These are phyloP conservation scores for Nakataea oryzae DNA, from an alignment of 2,329 filamentous ascomycete genomes.

Conservation along the genomic window DNA sequence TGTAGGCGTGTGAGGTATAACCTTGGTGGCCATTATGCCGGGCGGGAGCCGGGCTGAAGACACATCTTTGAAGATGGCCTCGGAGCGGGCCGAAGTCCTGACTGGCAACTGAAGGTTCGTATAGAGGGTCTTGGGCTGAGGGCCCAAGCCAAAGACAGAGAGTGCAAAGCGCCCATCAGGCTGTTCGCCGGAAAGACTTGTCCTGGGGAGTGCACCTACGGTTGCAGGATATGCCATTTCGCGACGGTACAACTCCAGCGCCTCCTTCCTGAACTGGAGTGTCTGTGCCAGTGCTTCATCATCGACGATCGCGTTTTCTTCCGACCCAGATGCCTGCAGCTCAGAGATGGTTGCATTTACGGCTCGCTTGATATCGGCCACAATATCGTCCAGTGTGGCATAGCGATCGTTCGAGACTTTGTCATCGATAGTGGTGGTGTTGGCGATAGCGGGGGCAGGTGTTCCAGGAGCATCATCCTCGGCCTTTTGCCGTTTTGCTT, in stretches of 20 bases:
- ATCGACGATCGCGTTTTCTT: conserved; percentile 15
- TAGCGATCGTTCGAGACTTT: conserved; percentile 43
- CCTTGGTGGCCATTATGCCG: conserved; percentile 60
- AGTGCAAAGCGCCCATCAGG: conserved; percentile 41
- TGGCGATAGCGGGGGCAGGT: conserved; percentile 18
- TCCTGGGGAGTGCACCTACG: neutral
- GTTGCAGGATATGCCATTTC: conserved; percentile 38
- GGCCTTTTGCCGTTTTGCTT: conserved; percentile 51
- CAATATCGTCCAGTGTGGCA: conserved; percentile 53
- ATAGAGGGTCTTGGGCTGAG: conserved; percentile 68
- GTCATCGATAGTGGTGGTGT: conserved; percentile 34
- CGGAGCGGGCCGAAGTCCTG: conserved; percentile 14
- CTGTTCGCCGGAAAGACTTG: neutral
- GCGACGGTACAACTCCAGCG: conserved; percentile 51
- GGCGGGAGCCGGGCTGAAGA: conserved; percentile 60
- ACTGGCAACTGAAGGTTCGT: conserved; percentile 63
- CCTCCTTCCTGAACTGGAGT: conserved; percentile 49
- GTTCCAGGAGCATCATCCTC: conserved; percentile 26
- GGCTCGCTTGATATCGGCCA: conserved; percentile 37
- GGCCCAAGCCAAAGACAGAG: conserved; percentile 66
- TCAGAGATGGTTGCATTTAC: conserved; percentile 30
- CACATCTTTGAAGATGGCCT: conserved; percentile 30
- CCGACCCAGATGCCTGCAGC: conserved; percentile 25
- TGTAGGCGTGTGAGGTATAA: conserved; percentile 35
- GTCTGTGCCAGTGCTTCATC: conserved; percentile 32